Evolutionary conservation across 805 yeast species (phyloP).

Genomic region (Candida tammaniensis): DNA sequence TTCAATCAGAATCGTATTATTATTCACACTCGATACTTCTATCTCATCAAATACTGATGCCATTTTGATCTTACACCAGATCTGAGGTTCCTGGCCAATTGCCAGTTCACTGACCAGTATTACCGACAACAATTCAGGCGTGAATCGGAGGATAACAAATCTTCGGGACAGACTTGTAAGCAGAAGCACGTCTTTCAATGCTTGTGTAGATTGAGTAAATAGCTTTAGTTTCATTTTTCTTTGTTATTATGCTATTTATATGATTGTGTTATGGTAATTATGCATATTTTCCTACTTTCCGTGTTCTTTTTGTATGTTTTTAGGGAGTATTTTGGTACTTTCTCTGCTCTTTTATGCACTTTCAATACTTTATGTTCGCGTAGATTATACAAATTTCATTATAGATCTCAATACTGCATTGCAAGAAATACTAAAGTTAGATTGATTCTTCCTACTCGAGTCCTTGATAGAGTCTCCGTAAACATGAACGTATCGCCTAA

Average conservation of each 20-base stretch:
- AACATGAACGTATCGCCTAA: background rate
- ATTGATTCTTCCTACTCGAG: background rate
- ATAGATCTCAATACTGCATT: too few species aligned
- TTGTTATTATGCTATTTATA: too few species aligned
- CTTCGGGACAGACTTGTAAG: constrained; percentile 8
- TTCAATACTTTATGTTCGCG: too few species aligned
- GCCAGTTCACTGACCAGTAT: constrained; percentile 45
- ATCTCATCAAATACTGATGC: constrained; percentile 45
- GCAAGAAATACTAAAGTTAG: too few species aligned
- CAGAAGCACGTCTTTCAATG: constrained; percentile 9
- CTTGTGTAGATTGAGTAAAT: constrained; percentile 5
- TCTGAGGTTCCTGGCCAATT: constrained; percentile 53
- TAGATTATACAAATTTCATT: too few species aligned
- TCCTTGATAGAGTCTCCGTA: background rate
- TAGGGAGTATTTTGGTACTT: too few species aligned
- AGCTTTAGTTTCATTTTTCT: constrained; percentile 13
- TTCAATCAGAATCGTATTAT: constrained; percentile 57
- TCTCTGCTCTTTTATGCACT: too few species aligned
- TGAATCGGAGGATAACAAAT: constrained; percentile 52
- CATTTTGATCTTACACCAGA: constrained; percentile 59
- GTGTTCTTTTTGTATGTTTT: too few species aligned
- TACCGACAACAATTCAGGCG: constrained; percentile 46
- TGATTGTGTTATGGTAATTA: too few species aligned
- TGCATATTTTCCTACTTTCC: too few species aligned
- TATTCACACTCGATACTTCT: constrained; percentile 50